A percentile compares a stretch with the other conserved stretches of the same genome.
These are phyloP conservation scores for Yamadazyma aaseri DNA, from an alignment of 1,139 yeast genomes.

Conservation along the genomic window DNA sequence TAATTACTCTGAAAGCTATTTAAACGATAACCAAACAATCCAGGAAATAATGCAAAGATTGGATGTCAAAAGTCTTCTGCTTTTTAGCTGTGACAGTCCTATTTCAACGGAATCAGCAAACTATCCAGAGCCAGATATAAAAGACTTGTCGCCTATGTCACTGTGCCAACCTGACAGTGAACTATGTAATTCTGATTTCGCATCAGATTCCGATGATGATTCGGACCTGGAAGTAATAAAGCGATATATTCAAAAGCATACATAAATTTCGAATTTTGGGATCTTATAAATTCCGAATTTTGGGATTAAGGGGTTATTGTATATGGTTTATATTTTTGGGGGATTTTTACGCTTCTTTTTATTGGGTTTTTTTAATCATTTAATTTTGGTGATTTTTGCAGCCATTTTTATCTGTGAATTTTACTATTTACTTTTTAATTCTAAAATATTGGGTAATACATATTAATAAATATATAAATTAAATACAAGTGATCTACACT, in stretches of 20 bases:
- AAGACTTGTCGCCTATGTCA: too few relatives aligned
- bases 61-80: conserved; percentile 3
- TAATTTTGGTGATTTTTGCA: conserved; percentile 1
- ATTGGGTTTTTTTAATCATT: not conserved
- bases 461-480: too few relatives aligned
- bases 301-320: too few relatives aligned
- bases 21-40: conserved; percentile 11
- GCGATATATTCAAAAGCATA: not conserved
- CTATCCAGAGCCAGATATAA: too few relatives aligned
- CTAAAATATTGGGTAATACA: too few relatives aligned
- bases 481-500: not conserved
- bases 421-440: not conserved
- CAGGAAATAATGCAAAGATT: conserved; percentile 10
- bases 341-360: too few relatives aligned
- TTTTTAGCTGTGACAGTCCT: too few relatives aligned
- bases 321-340: not conserved
- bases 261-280: too few relatives aligned
- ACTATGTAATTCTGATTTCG: conserved; percentile 1
- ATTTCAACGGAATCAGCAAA: too few relatives aligned
- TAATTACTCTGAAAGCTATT: conserved; percentile 5
- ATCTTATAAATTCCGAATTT: too few relatives aligned
- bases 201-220: conserved; percentile 19
- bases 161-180: not conserved
- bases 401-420: conserved; percentile 2
- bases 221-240: conserved; percentile 24